phyloP scores from a whole-genome alignment of 2,329 filamentous ascomycete species.

The Talaromyces sp. region DNA sequence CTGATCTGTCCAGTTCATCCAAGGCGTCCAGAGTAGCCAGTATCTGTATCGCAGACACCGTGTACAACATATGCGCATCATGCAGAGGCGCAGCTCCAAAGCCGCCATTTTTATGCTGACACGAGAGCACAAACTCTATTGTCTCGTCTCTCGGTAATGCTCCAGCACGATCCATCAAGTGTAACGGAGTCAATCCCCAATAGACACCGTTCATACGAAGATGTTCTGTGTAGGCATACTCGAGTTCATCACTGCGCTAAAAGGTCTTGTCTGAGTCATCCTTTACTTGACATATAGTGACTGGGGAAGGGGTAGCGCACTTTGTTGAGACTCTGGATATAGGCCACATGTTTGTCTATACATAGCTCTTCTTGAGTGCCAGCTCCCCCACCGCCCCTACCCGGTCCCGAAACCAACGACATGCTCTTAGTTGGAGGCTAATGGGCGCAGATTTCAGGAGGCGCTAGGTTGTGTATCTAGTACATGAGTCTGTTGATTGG shows the following conservation, averaged over 20 bases:
- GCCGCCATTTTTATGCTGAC: conserved; percentile 80
- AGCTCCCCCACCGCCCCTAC: conserved; percentile 47
- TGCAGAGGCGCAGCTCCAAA: conserved; percentile 93
- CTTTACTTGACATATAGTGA: background rate
- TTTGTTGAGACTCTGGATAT: conserved; percentile 88
- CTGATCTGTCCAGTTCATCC: conserved; percentile 70
- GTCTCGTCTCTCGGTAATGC: conserved; percentile 76
- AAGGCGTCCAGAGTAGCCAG: conserved; percentile 81
- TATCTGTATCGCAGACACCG: conserved; percentile 91
- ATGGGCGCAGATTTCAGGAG: background rate
- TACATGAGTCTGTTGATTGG: background rate
- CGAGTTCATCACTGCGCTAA: conserved; percentile 83
- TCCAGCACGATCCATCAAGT: conserved; percentile 76
- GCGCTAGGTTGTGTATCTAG: background rate
- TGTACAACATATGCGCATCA: conserved; percentile 94
- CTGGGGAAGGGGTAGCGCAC: conserved; percentile 47
- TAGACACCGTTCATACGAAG: conserved; percentile 93
- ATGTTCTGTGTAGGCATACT: conserved; percentile 98
- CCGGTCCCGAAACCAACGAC: conserved; percentile 60
- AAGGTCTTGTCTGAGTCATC: conserved; percentile 26
- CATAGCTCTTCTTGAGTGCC: conserved; percentile 52
- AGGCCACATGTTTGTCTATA: conserved; percentile 73
- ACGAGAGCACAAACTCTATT: conserved; percentile 92
- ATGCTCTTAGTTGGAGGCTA: conserved; percentile 35
- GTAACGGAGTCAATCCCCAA: conserved; percentile 87